Evolutionary conservation across 1,284 basidiomycete species (phyloP).

Genomic region (Athelia psychrophila): DNA sequence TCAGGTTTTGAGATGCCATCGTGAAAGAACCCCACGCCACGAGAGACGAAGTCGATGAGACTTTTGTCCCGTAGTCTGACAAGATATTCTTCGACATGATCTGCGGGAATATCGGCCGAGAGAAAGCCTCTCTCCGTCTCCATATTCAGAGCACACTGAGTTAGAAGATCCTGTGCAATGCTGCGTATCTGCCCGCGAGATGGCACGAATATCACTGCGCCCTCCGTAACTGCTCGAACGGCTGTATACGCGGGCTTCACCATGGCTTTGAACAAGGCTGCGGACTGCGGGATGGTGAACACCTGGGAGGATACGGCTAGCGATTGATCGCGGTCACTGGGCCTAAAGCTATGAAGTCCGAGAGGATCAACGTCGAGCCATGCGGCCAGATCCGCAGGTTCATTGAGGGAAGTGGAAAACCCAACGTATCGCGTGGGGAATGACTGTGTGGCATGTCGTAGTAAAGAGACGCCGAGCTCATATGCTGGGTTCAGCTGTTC

Average conservation of each 20-base stretch:
- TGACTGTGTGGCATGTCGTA: conserved; percentile 60
- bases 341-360: conserved; percentile 77
- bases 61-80: conserved; percentile 61
- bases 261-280: conserved; percentile 89
- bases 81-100: conserved; percentile 62
- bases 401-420: conserved; percentile 75
- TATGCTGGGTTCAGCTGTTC: conserved; percentile 84
- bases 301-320: conserved; percentile 70
- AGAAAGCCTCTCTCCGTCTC: conserved; percentile 75
- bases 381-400: conserved; percentile 75
- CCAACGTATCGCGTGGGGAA: conserved; percentile 76
- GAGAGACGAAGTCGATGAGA: conserved; percentile 77
- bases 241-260: conserved; percentile 84
- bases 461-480: conserved; percentile 77
- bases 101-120: conserved; percentile 46
- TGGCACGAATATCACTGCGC: conserved; percentile 88
- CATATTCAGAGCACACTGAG: conserved; percentile 79
- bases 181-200: conserved; percentile 79
- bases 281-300: conserved; percentile 87
- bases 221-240: conserved; percentile 45
- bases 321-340: conserved; percentile 82
- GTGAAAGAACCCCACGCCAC: conserved; percentile 89
- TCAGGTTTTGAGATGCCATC: conserved; percentile 72
- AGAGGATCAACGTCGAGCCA: conserved; percentile 80
- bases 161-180: conserved; percentile 85